A percentile compares a stretch with the other conserved stretches of the same genome.
These are phyloP conservation scores for Zymoseptoria ardabiliae DNA, from an alignment of 2,329 filamentous ascomycete genomes.

Conservation along the genomic window DNA sequence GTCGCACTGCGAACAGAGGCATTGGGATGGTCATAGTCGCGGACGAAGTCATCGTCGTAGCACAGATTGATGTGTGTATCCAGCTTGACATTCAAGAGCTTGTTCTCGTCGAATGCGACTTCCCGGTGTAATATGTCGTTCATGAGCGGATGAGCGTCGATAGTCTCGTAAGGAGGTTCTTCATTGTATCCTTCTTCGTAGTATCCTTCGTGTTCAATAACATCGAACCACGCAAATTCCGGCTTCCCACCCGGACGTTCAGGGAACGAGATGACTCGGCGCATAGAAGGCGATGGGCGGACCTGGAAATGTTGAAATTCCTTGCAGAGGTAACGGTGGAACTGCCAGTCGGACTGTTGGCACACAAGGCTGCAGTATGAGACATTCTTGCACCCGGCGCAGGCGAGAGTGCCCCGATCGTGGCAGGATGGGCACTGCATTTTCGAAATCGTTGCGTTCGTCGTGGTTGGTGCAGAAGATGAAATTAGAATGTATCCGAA, in stretches of 20 bases:
- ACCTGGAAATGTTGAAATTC: background rate
- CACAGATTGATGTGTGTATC: background rate
- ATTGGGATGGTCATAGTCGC: background rate
- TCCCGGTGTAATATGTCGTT: no score
- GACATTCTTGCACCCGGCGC: conserved; percentile 42
- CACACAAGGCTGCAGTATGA: conserved; percentile 34
- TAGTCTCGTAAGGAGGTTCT: no score
- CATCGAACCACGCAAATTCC: background rate
- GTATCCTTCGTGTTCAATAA: no score
- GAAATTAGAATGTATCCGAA: no score
- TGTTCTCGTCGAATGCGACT: no score
- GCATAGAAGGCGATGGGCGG: background rate
- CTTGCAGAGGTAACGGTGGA: conserved; percentile 2
- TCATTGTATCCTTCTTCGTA: no score
- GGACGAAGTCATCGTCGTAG: background rate
- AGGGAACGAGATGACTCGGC: background rate
- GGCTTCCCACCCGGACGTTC: background rate
- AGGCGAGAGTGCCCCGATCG: conserved; percentile 29
- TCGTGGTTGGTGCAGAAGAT: no score
- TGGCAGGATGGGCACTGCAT: background rate
- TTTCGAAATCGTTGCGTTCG: no score
- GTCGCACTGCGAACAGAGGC: background rate
- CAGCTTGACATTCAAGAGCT: no score
- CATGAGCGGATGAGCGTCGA: no score
- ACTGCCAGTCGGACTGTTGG: conserved; percentile 3